Base-by-base conservation (phyloP, 179 eudicot genomes). In the Silene coronaria region DNA sequence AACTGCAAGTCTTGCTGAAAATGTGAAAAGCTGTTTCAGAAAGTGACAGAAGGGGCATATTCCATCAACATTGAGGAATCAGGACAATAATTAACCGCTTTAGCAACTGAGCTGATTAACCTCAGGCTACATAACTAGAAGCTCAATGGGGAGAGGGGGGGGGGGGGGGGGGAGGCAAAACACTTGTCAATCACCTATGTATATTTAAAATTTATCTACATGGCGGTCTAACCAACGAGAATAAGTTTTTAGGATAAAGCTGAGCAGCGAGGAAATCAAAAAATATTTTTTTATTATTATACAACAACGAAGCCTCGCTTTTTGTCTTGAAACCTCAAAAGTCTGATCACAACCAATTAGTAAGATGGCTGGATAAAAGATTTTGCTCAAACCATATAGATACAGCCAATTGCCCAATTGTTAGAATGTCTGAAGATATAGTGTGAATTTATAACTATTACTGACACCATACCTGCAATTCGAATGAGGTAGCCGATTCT, bases 1-100 rank as follows among this genome's bases (percentile, higher is more conserved):
- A 90, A 65, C 71, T 30, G 85, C 71, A 86, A 67, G 72, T 88
- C 95, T 70, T 80, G 79, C 98, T 94, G 76, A 72, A 82, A 75
- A 21, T 75, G 34, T 36, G 22, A 34, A 48, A 71, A 66, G 8
- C 26, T 28, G 60, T 6, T 30, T 19, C 28, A 70, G 30, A 51
- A 38, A 51, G 6, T 45, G 34, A 61, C 23, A 21, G 19, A 73
- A 48, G 5, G 51, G 46, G 53, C 17, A 77, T 77, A 55, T 58
- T 32, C 74, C 79, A 77, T 67, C 72, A 71, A 57, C 58, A 13
- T 9, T 53, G 45, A 74, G 69, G n/a, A 28, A 8, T 67, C 26
- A 17, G n/a, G 59, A 53, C 59, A 53, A 4, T 53, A 16, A 53
- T 53, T 53, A 53, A 53, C 51, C 11, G 21, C 59, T 53, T 53